Base-by-base conservation (phyloP, 2,329 filamentous ascomycete genomes). In the Gyromitra esculenta region DNA sequence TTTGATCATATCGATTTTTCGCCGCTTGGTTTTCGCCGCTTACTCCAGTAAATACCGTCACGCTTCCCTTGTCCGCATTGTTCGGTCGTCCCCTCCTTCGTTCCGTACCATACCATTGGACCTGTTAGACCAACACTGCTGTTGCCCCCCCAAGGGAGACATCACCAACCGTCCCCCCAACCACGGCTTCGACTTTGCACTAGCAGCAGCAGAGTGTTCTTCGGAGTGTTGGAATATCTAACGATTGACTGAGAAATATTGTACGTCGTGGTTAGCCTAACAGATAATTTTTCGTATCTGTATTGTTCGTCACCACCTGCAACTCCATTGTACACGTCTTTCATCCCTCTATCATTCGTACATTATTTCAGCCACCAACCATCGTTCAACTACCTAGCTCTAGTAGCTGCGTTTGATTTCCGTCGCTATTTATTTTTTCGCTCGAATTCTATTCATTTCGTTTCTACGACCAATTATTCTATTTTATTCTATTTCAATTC, bases 381-480 rank as follows among this genome's bases (percentile, higher is more conserved):
- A 25, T 56, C 66, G 52, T 63, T 63, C 70, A 60, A 65, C 57
- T 60, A 60, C 43, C 52, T 31, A 54, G 75, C 71, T 77, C 75
- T 70, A 77, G 75, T 31, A 77, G 75, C 59, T 77, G n/a, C 21
- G 59, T 65, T 75, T 50, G 41, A 8, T 31, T 75, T 77, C 52
- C 50, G 52, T 70, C 59, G 18, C 41, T 70, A 62, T 67, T 77
- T 67, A 66, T 76, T 66, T 60, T 76, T 43, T 63, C 25, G 48
- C 52, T 69, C 67, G 70, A 57, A 66, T 70, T 76, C 71, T 50
- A 60, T 77, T 77, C 45, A 25, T 69, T 78, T 79, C 65, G 45
- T 67, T 79, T 76, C 68, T 79, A 72, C 76, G 66, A 68, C 63
- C 54, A 72, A 39, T 60, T 57, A 66, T 60, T 50, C 76, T 77